These are phyloP conservation scores for Cordia subcordata DNA, from an alignment of 257 asterid species.

Conservation along the genomic window DNA sequence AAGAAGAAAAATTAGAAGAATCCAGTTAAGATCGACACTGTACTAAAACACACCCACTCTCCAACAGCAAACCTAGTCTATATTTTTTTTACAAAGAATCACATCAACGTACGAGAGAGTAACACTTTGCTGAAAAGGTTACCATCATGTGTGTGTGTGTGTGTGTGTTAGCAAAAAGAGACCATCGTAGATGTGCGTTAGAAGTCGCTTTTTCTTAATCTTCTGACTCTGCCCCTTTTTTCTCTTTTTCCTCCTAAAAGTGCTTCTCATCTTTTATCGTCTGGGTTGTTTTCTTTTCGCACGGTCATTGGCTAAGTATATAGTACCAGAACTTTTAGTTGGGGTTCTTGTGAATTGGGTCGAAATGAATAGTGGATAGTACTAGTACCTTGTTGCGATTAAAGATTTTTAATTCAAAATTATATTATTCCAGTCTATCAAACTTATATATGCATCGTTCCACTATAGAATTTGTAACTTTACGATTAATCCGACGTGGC, in stretches of 20 bases:
- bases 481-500: too few species aligned
- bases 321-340: too few species aligned
- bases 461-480: too few species aligned
- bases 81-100: background rate
- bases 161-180: slow-evolving; percentile 6
- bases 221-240: slow-evolving; percentile 1
- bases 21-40: too few species aligned
- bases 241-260: slow-evolving; percentile 23
- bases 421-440: too few species aligned
- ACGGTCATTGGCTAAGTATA: background rate
- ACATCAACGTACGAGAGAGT: background rate
- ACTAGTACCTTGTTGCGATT: too few species aligned
- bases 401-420: too few species aligned
- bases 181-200: background rate
- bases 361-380: too few species aligned
- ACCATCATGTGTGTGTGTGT: background rate
- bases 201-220: slow-evolving; percentile 11
- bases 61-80: background rate
- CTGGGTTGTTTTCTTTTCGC: slow-evolving; percentile 7
- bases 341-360: too few species aligned
- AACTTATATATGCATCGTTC: too few species aligned
- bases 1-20: too few species aligned
- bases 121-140: background rate
- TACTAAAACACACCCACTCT: too few species aligned
- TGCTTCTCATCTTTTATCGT: background rate